A percentile compares a stretch with the other conserved stretches of the same genome.
phyloP scores from a whole-genome alignment of 1,284 basidiomycete species.

The Athelia sp. region DNA sequence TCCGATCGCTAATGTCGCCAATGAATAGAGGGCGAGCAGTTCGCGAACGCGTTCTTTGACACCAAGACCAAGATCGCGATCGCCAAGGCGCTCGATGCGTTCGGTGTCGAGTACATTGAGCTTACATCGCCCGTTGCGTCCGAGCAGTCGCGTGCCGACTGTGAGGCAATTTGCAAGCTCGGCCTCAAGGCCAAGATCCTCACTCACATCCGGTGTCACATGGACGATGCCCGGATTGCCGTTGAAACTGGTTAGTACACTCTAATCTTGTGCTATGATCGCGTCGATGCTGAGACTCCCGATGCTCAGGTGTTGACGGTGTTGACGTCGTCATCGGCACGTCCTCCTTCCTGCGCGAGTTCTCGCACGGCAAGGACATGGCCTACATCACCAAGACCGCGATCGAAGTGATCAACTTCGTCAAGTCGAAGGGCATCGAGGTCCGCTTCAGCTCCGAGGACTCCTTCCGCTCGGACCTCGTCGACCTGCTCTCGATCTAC shows the following conservation, averaged over 20 bases:
- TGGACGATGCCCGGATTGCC: conserved; percentile 98
- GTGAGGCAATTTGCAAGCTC: conserved; percentile 99
- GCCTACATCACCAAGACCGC: conserved; percentile 99
- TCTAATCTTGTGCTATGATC: conserved; percentile 2
- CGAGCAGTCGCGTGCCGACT: conserved; percentile 92
- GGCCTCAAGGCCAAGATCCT: conserved; percentile 96
- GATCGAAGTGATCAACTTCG: conserved; percentile 98
- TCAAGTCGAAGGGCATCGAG: conserved; percentile 99
- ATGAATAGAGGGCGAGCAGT: conserved; percentile 91
- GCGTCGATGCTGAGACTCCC: conserved; percentile 4
- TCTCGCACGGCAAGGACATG: conserved; percentile 99
- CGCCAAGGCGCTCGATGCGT: conserved; percentile 94
- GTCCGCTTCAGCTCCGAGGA: conserved; percentile 99
- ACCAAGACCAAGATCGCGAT: conserved; percentile 99
- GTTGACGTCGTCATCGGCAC: conserved; percentile 99
- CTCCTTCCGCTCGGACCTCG: conserved; percentile 99
- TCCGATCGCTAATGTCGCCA: not conserved
- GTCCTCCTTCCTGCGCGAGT: conserved; percentile 97
- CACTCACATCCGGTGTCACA: conserved; percentile 99
- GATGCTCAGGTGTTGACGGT: conserved; percentile 82
- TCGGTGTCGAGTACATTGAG: conserved; percentile 99
- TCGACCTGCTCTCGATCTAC: conserved; percentile 98
- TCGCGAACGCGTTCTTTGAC: conserved; percentile 99
- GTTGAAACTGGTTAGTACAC: conserved; percentile 92
- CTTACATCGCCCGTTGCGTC: conserved; percentile 98